phyloP scores from a whole-genome alignment of 768 basidiomycete species.

The Pholiota conissans region DNA sequence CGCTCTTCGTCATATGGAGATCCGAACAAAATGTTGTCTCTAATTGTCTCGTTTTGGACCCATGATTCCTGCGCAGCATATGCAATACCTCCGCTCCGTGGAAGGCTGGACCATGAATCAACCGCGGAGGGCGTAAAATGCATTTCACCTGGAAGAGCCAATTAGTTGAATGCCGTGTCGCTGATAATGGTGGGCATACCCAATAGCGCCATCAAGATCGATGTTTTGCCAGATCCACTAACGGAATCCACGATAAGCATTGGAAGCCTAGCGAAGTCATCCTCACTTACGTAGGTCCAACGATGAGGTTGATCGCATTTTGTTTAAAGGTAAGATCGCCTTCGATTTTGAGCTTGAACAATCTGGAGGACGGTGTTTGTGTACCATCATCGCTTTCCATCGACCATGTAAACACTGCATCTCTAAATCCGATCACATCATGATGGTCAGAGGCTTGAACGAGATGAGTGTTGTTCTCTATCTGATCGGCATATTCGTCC shows the following conservation, averaged over 20 bases:
- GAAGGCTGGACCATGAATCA: slow-evolving; percentile 65
- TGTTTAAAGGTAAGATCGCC: slow-evolving; percentile 56
- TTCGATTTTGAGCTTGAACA: slow-evolving; percentile 52
- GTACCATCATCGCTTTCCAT: slow-evolving; percentile 28
- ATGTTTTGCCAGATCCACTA: slow-evolving; percentile 60
- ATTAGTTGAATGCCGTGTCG: neutral
- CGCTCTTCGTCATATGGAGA: slow-evolving; percentile 70
- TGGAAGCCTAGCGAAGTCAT: neutral
- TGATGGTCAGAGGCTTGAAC: neutral
- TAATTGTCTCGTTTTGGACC: slow-evolving; percentile 76
- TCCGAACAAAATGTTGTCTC: slow-evolving; percentile 82
- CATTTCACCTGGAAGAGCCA: slow-evolving; percentile 50
- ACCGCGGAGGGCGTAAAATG: slow-evolving; percentile 52
- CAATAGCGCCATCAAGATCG: slow-evolving; percentile 62
- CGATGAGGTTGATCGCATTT: slow-evolving; percentile 54
- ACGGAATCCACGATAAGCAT: neutral
- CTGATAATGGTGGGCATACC: slow-evolving; percentile 28
- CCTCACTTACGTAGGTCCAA: slow-evolving; percentile 48
- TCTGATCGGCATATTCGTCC: slow-evolving; percentile 29
- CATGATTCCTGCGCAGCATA: slow-evolving; percentile 83
- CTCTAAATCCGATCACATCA: slow-evolving; percentile 46
- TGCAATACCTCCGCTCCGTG: slow-evolving; percentile 63
- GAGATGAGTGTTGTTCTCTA: neutral
- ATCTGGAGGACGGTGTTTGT: slow-evolving; percentile 43
- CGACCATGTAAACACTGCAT: slow-evolving; percentile 60